Conservation (phyloP, 225 moss, liverwort and hornwort species). For the Anthoceros angustus region DNA sequence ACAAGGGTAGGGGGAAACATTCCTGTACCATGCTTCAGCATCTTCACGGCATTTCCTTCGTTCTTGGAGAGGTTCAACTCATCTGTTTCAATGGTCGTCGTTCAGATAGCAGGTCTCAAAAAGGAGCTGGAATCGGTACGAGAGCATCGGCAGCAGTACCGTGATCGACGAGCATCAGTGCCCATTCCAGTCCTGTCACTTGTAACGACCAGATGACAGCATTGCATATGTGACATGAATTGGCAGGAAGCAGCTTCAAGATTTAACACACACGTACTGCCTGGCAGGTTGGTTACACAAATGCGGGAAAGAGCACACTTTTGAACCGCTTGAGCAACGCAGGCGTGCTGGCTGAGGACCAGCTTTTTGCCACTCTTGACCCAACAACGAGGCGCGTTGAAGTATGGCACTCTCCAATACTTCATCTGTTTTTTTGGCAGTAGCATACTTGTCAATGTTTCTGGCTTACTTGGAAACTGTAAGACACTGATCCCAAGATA, state of each 20-base stretch:
- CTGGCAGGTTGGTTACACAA: slow-evolving; percentile 90
- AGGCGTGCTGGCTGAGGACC: slow-evolving; percentile 88
- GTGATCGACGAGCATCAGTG: slow-evolving; percentile 92
- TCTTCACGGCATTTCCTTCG: too few relatives aligned
- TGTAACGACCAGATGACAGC: slow-evolving; percentile 20
- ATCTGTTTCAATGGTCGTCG: not conserved
- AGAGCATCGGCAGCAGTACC: slow-evolving; percentile 82
- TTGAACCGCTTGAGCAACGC: slow-evolving; percentile 90
- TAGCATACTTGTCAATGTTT: not conserved
- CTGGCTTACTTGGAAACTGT: not conserved
- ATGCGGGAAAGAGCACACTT: slow-evolving; percentile 95
- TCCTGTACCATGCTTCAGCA: not conserved
- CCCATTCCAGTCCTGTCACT: slow-evolving; percentile 91
- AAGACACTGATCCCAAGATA: not conserved
- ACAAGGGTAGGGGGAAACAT: slow-evolving; percentile 32
- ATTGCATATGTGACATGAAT: not conserved
- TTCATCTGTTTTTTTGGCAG: too few relatives aligned
- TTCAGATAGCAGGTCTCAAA: slow-evolving; percentile 66
- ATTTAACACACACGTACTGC: slow-evolving; percentile 4
- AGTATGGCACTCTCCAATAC: slow-evolving; percentile 19
- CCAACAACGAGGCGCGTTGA: slow-evolving; percentile 94
- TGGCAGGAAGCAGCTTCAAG: not conserved
- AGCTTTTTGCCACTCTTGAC: slow-evolving; percentile 92
- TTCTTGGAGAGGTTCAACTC: too few relatives aligned
- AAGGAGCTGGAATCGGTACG: slow-evolving; percentile 83